phyloP scores from a whole-genome alignment of 2,329 filamentous ascomycete genomes.

The Escovopsis sp. region DNA sequence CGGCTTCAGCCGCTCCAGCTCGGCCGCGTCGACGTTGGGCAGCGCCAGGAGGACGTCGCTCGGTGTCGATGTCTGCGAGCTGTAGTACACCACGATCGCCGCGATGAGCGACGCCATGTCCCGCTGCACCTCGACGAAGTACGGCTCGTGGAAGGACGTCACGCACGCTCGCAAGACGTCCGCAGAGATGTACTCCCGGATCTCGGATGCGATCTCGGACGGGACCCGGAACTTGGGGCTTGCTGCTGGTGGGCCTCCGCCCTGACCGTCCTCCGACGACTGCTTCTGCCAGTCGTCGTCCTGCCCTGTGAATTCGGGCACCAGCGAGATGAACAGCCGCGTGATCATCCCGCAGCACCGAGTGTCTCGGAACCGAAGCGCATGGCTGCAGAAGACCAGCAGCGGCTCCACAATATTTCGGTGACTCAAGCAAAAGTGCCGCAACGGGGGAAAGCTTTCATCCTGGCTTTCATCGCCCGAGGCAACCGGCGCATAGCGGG shows the following conservation, averaged over 20 bases:
- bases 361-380: slow-evolving; percentile 76
- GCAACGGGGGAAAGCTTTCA: slow-evolving; percentile 43
- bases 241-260: slow-evolving; percentile 4
- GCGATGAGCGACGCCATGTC: slow-evolving; percentile 82
- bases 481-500: slow-evolving; percentile 13
- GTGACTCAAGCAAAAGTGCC: slow-evolving; percentile 68
- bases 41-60: slow-evolving; percentile 62
- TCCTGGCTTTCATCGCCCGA: slow-evolving; percentile 12
- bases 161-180: slow-evolving; percentile 85
- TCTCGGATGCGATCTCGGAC: slow-evolving; percentile 41
- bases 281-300: slow-evolving; percentile 13
- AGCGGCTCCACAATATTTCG: slow-evolving; percentile 72
- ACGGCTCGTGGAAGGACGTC: slow-evolving; percentile 80
- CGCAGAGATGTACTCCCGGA: slow-evolving; percentile 78
- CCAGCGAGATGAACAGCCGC: slow-evolving; percentile 69
- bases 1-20: slow-evolving; percentile 49
- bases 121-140: slow-evolving; percentile 92
- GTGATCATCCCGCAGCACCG: slow-evolving; percentile 76
- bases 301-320: slow-evolving; percentile 54
- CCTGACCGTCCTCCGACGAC: slow-evolving; percentile 12
- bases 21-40: slow-evolving; percentile 55
- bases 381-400: slow-evolving; percentile 81
- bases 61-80: slow-evolving; percentile 52
- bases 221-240: slow-evolving; percentile 29
- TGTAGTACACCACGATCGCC: slow-evolving; percentile 66